phyloP scores from a whole-genome alignment of 192 early-diverging fungal genomes.

The Umbelopsis isabellina region DNA sequence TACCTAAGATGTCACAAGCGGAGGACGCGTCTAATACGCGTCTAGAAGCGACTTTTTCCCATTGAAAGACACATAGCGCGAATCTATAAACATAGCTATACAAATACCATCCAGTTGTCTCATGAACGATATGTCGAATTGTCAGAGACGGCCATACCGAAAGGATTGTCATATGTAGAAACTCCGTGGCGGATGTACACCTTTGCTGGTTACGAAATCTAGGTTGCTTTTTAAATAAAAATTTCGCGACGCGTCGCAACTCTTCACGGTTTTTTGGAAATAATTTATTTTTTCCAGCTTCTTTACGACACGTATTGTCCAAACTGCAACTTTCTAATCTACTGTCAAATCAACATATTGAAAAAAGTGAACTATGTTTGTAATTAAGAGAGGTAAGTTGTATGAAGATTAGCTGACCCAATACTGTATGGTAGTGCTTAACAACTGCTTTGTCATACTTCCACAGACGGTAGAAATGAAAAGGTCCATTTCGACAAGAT shows the following conservation, averaged over 20 bases:
- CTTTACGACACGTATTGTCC: neutral
- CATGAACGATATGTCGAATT: too few relatives aligned
- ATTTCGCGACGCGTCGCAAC: conserved; percentile 17
- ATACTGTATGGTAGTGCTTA: neutral
- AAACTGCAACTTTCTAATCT: conserved; percentile 1
- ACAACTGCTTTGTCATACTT: neutral
- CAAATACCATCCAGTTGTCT: too few relatives aligned
- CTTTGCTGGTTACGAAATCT: conserved; percentile 15
- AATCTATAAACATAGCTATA: too few relatives aligned
- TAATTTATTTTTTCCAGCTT: conserved; percentile 5
- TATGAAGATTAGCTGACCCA: neutral
- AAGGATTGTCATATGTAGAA: neutral
- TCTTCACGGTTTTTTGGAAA: conserved; percentile 3
- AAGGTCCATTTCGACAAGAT: conserved; percentile 96
- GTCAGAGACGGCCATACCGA: too few relatives aligned
- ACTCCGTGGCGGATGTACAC: conserved; percentile 17
- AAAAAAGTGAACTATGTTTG: conserved; percentile 39
- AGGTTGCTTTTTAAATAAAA: neutral
- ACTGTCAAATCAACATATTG: neutral
- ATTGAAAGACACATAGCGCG: too few relatives aligned
- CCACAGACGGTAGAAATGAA: conserved; percentile 68
- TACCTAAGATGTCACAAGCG: neutral
- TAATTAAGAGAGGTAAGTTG: conserved; percentile 44
- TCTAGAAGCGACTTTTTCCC: too few relatives aligned
- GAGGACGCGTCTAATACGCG: neutral